A percentile compares a stretch with the other conserved stretches of the same genome.
Evolutionary conservation across 768 basidiomycete species (phyloP).

Genomic region (Calocybe indica): DNA sequence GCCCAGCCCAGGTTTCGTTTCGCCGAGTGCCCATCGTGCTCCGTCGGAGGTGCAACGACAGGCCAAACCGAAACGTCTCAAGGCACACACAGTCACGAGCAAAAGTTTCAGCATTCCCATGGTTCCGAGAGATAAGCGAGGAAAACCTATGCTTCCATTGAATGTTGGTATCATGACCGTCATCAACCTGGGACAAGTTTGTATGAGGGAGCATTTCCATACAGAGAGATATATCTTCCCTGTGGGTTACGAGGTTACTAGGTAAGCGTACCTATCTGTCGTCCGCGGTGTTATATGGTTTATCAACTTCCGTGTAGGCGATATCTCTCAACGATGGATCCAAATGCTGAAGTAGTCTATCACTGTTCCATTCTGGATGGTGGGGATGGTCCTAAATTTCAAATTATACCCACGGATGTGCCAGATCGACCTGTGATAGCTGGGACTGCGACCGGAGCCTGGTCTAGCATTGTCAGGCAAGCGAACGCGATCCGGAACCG

Average conservation of each 20-base stretch:
- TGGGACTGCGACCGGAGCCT: conserved; percentile 85
- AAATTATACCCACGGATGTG: conserved; percentile 70
- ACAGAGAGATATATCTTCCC: conserved; percentile 88
- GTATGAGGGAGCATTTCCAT: conserved; percentile 80
- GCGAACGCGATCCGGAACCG: conserved; percentile 78
- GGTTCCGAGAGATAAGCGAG: conserved; percentile 69
- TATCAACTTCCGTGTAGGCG: conserved; percentile 37
- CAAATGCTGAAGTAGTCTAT: conserved; percentile 63
- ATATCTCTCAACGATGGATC: conserved; percentile 73
- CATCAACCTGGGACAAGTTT: conserved; percentile 65
- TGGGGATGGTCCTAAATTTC: conserved; percentile 81
- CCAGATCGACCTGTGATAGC: conserved; percentile 71
- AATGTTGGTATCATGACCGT: conserved; percentile 89
- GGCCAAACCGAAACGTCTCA: conserved; percentile 71
- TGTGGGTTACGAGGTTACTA: conserved; percentile 77
- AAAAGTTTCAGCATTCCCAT: conserved; percentile 74
- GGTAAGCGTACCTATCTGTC: conserved; percentile 35
- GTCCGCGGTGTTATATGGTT: not conserved
- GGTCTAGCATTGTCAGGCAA: conserved; percentile 78
- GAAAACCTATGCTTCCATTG: conserved; percentile 68
- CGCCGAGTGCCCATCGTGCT: conserved; percentile 19
- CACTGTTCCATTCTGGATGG: conserved; percentile 82
- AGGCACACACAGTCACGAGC: conserved; percentile 75
- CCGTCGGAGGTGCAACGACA: conserved; percentile 34
- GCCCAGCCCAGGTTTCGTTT: conserved; percentile 19